phyloP scores from a whole-genome alignment of 2,329 filamentous ascomycete genomes.

The Helminthosporium solani region DNA sequence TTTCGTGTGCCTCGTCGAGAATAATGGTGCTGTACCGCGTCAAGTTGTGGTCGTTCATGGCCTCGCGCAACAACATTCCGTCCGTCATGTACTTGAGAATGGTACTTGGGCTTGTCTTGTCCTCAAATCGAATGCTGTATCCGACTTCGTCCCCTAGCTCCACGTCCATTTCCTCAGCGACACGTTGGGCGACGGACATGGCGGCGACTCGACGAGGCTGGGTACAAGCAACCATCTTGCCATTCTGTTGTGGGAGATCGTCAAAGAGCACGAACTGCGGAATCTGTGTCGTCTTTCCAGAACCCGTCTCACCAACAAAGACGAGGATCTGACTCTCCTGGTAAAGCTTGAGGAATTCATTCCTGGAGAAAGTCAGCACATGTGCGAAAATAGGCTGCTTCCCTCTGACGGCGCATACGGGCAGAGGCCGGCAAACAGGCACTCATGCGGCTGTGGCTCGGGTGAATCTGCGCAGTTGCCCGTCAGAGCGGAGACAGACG shows the following conservation, averaged over 20 bases:
- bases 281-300: constrained; percentile 98
- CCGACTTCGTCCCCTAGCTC: constrained; percentile 88
- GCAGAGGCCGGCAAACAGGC: background rate
- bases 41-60: constrained; percentile 86
- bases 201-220: constrained; percentile 96
- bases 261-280: constrained; percentile 98
- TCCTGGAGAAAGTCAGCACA: constrained; percentile 49
- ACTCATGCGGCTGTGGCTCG: background rate
- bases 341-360: constrained; percentile 92
- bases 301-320: constrained; percentile 98
- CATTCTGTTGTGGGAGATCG: constrained; percentile 81
- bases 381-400: background rate
- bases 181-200: constrained; percentile 96
- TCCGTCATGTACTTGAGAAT: constrained; percentile 99
- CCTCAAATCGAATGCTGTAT: constrained; percentile 97
- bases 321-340: constrained; percentile 94
- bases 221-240: constrained; percentile 94
- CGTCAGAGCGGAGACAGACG: background rate
- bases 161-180: constrained; percentile 92
- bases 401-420: background rate
- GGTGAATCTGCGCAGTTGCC: background rate
- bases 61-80: constrained; percentile 95
- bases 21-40: constrained; percentile 94
- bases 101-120: constrained; percentile 82
- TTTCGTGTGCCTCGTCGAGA: constrained; percentile 96